Base-by-base conservation (phyloP, 2,329 filamentous ascomycete species). In the Beauveria rudraprayagi region DNA sequence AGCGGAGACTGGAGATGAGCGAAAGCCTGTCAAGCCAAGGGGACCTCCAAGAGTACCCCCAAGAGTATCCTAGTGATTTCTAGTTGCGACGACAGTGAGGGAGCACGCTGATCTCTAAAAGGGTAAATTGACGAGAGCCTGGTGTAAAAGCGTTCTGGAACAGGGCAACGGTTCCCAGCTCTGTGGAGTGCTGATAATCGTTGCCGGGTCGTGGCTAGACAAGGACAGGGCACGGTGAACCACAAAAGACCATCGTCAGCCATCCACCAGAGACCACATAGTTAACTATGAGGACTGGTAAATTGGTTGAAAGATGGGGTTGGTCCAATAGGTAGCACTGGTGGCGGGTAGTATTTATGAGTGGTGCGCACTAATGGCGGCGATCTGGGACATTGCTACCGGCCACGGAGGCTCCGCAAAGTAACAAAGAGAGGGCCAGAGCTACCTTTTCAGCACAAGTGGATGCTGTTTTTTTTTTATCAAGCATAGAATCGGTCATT, bases 301-400 rank as follows among this genome's bases (percentile, higher is more conserved):
- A 37, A 37, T 11, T 26, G 46, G 26, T 14, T 48, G 17, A 22
- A 24, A 37, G 34, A 48, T 48, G 46, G 34, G 44, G 44, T 28
- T 16, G 28, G 43, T 41, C 46, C 26, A 34, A 30, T 10, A 44
- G n/a, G 56, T 53, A 3, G 57, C 17, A 53, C 14, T 44, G 37
- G 7, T 22, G 28, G 57, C 53, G 57, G 57, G 46, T 60, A 48
- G 48, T 60, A 50, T 22, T 2, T 22, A 22, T 60, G 48, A 50
- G 46, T 47, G 56, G 34, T 37, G 16, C 10, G 43, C 46, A 58
- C 56, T 60, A 46, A 60, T 60, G 28, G 10, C 10, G 57, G 57
- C 57, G 57, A 60, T 60, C 57, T 60, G 57, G 57, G 57, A 60
- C 57, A 60, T 53, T 53, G 57, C 57, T 60, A 47, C 57, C 57